Conservation (phyloP, 1,139 yeast species). For the Scheffersomyces illinoinensis region DNA sequence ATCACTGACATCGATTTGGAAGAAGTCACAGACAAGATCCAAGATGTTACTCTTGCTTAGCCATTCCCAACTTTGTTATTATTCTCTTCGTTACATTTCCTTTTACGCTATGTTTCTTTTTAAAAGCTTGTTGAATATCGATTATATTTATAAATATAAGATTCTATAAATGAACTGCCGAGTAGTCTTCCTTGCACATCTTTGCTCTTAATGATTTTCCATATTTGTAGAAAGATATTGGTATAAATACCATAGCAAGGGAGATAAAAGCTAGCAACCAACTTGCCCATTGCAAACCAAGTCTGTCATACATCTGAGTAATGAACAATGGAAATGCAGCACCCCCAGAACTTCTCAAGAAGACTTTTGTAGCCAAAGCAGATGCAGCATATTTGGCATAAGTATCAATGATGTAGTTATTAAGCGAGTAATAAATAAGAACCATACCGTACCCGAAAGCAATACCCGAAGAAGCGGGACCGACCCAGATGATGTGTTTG, state of each 20-base stretch:
- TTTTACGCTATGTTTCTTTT: not conserved
- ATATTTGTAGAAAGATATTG: conserved; percentile 71
- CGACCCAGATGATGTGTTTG: conserved; percentile 85
- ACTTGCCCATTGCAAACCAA: conserved; percentile 83
- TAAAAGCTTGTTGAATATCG: not conserved
- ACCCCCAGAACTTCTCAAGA: conserved; percentile 84
- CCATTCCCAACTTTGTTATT: not conserved
- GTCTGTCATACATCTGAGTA: conserved; percentile 73
- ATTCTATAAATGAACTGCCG: conserved; percentile 12
- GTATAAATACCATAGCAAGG: conserved; percentile 80
- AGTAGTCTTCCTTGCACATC: conserved; percentile 66
- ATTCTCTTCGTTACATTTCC: not conserved
- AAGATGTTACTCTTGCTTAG: not conserved
- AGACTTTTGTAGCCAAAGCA: conserved; percentile 87
- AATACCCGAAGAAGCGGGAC: conserved; percentile 88
- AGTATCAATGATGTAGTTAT: conserved; percentile 86
- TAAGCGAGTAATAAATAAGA: conserved; percentile 79
- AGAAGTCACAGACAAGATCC: conserved; percentile 12
- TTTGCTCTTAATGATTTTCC: conserved; percentile 67
- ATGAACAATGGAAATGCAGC: conserved; percentile 89
- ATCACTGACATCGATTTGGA: conserved; percentile 11
- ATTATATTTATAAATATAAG: too few species aligned
- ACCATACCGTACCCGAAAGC: conserved; percentile 95
- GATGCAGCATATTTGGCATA: conserved; percentile 87
- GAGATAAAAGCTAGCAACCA: conserved; percentile 83